Percentiles rank a stretch among this genome's conserved stretches.
Evolutionary conservation across 495 filamentous ascomycete genomes (phyloP).

Genomic region (Platismatia glauca): DNA sequence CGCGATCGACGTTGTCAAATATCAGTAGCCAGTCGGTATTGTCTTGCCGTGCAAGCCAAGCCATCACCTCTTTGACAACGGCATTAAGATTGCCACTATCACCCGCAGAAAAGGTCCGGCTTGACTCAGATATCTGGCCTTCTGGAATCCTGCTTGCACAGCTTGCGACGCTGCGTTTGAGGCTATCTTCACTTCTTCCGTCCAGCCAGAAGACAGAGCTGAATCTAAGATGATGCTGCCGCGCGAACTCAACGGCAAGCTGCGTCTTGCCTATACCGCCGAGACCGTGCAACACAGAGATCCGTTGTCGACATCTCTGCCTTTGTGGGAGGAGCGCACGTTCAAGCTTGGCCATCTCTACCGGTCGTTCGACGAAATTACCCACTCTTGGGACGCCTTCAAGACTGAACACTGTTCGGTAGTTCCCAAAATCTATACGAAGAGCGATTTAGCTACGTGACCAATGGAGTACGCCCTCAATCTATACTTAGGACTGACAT

Average conservation of each 20-base stretch:
- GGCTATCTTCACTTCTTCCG: constrained; percentile 16
- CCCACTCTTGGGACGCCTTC: constrained; percentile 23
- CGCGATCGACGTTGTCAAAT: too few relatives aligned
- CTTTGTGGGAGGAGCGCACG: constrained; percentile 16
- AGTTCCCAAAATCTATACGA: constrained; percentile 15
- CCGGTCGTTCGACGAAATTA: constrained; percentile 22
- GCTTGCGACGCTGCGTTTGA: constrained; percentile 23
- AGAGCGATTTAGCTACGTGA: constrained; percentile 13
- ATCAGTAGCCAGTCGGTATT: too few relatives aligned
- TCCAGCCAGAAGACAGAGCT: constrained; percentile 25
- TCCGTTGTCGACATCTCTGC: too few relatives aligned
- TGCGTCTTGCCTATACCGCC: too few relatives aligned
- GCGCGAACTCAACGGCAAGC: background rate
- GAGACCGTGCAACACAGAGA: too few relatives aligned
- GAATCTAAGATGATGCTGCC: constrained; percentile 17
- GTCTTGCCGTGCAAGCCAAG: too few relatives aligned
- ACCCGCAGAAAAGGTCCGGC: constrained; percentile 3
- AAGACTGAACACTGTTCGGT: constrained; percentile 22
- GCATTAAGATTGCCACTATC: background rate
- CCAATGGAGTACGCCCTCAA: background rate
- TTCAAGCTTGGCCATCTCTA: constrained; percentile 24
- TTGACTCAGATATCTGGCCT: constrained; percentile 11
- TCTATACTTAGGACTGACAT: background rate
- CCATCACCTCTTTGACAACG: too few relatives aligned
- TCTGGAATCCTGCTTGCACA: constrained; percentile 16